Evolutionary conservation across 306 rosid genomes (phyloP).

Genomic region (Bauhinia variegata): DNA sequence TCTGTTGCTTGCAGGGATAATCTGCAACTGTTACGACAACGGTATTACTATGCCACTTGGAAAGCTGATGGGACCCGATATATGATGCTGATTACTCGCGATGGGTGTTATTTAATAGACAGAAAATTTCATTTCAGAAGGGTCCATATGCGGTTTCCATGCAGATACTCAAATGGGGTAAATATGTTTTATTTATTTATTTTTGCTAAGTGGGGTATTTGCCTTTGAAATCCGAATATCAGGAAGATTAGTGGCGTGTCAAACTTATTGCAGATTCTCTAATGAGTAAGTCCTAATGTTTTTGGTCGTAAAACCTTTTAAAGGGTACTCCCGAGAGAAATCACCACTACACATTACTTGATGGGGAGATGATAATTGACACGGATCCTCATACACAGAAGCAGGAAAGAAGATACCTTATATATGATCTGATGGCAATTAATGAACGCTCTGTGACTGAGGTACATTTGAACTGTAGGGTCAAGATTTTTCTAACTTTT

Average conservation of each 20-base stretch:
- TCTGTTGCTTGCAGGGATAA: conserved; percentile 67
- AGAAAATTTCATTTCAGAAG: conserved; percentile 78
- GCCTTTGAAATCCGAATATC: background rate
- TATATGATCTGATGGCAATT: conserved; percentile 89
- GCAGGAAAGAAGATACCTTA: conserved; percentile 98
- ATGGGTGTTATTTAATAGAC: conserved; percentile 93
- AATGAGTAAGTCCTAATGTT: conserved; percentile 18
- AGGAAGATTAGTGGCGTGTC: conserved; percentile 25
- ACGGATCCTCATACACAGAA: conserved; percentile 71
- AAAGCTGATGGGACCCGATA: conserved; percentile 99
- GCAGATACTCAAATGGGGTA: conserved; percentile 82
- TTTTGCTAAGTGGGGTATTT: conserved; percentile 17
- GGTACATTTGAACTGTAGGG: conserved; percentile 47
- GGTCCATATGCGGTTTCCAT: conserved; percentile 97
- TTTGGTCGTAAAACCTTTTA: conserved; percentile 20
- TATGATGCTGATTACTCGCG: conserved; percentile 87
- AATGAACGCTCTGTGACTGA: conserved; percentile 73
- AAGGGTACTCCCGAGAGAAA: conserved; percentile 77
- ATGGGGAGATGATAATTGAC: conserved; percentile 98
- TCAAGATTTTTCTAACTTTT: conserved; percentile 21
- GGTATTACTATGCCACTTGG: conserved; percentile 99
- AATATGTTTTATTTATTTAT: conserved; percentile 32
- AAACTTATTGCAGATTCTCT: conserved; percentile 17
- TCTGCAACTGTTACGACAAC: conserved; percentile 85
- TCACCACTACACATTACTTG: conserved; percentile 92